These are phyloP conservation scores for Aspergillus sclerotiicarbonarius DNA, from an alignment of 495 filamentous ascomycete species.

Conservation along the genomic window DNA sequence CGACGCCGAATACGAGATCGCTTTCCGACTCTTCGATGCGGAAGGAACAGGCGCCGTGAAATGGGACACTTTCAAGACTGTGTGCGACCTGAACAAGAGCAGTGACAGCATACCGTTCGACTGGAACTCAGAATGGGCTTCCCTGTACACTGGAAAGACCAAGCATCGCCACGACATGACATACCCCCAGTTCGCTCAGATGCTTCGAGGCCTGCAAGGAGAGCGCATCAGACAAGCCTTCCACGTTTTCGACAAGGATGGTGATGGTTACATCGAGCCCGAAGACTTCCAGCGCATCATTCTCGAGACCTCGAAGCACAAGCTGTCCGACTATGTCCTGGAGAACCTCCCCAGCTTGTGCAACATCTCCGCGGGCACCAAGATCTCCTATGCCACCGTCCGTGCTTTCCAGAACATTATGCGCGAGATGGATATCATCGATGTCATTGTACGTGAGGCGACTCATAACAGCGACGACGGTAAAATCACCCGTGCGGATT, in stretches of 20 bases:
- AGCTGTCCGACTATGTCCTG: constrained; percentile 95
- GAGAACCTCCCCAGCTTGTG: constrained; percentile 90
- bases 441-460: constrained; percentile 84
- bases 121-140: constrained; percentile 97
- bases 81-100: constrained; percentile 82
- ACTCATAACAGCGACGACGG: constrained; percentile 80
- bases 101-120: constrained; percentile 84
- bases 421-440: constrained; percentile 94
- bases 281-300: constrained; percentile 97
- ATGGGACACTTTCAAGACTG: constrained; percentile 75
- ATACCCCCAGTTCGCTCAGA: constrained; percentile 96
- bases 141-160: constrained; percentile 83
- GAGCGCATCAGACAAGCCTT: constrained; percentile 96
- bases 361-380: constrained; percentile 88
- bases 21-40: constrained; percentile 91
- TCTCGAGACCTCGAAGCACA: constrained; percentile 87
- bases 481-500: constrained; percentile 90
- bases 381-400: constrained; percentile 96
- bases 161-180: constrained; percentile 83
- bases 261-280: constrained; percentile 96
- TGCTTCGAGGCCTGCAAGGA: constrained; percentile 93
- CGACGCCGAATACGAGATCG: constrained; percentile 98
- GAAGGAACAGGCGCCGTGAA: constrained; percentile 79
- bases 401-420: constrained; percentile 97
- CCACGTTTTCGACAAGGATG: constrained; percentile 83